Evolutionary conservation across 306 rosid genomes (phyloP).

Genomic region (Medicago lupulina): DNA sequence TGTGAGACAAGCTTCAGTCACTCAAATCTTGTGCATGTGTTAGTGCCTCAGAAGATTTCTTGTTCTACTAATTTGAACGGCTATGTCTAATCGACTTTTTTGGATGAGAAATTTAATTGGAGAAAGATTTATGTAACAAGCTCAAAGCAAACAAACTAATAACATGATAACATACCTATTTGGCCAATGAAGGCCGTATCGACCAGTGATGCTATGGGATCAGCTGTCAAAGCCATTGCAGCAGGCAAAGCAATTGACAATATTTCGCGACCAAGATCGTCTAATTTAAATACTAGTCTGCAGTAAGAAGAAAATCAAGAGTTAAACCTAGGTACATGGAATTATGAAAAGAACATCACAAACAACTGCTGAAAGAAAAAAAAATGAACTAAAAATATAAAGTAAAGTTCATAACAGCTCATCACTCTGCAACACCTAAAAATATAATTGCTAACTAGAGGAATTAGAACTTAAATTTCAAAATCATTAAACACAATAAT

Average conservation of each 20-base stretch:
- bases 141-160: conserved; percentile 8
- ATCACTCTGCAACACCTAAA: background rate
- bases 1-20: conserved; percentile 5
- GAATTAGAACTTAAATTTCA: conserved; percentile 10
- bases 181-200: conserved; percentile 97
- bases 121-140: conserved; percentile 1
- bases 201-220: conserved; percentile 88
- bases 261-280: conserved; percentile 81
- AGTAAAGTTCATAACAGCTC: conserved; percentile 6
- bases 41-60: background rate
- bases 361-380: background rate
- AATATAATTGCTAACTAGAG: background rate
- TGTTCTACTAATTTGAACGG: background rate
- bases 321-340: conserved; percentile 3
- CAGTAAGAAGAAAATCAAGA: conserved; percentile 33
- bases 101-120: background rate
- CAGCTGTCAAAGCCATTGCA: conserved; percentile 91
- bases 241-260: conserved; percentile 87
- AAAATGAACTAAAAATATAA: conserved; percentile 9
- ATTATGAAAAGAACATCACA: background rate
- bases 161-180: conserved; percentile 58
- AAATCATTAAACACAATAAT: background rate
- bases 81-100: background rate
- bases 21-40: background rate
- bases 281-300: conserved; percentile 54